A percentile compares a stretch with the other conserved stretches of the same genome.
phyloP scores from a whole-genome alignment of 441 rosid genomes.

The Gossypium gossypioides region DNA sequence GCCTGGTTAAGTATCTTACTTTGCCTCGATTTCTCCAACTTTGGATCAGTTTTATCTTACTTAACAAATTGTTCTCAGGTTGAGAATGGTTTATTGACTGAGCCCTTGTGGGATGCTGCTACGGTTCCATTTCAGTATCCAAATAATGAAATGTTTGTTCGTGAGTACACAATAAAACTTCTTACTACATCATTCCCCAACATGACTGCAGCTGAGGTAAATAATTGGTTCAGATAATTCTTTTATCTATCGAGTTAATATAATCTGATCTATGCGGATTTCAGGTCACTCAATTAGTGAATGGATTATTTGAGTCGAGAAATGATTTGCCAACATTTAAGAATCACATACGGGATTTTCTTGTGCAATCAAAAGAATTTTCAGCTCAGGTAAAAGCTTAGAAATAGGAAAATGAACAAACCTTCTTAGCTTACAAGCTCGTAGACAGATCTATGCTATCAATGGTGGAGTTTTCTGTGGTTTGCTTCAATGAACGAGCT shows the following conservation, averaged over 20 bases:
- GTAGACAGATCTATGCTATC: not conserved
- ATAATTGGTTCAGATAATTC: not conserved
- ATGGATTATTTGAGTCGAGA: constrained; percentile 71
- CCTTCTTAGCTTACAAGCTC: not conserved
- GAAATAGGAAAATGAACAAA: not conserved
- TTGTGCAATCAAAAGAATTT: constrained; percentile 73
- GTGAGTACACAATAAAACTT: constrained; percentile 83
- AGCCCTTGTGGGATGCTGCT: constrained; percentile 85
- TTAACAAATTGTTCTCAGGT: constrained; percentile 39
- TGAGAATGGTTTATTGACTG: constrained; percentile 68
- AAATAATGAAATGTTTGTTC: constrained; percentile 63
- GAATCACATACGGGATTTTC: constrained; percentile 83
- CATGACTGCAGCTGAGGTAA: constrained; percentile 83
- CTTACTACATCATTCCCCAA: constrained; percentile 92
- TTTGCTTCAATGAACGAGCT: not conserved
- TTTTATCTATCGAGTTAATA: constrained; percentile 4
- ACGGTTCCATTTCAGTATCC: constrained; percentile 62
- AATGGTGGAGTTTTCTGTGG: not conserved
- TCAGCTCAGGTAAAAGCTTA: constrained; percentile 59
- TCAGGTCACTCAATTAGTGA: constrained; percentile 86
- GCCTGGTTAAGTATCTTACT: constrained; percentile 44
- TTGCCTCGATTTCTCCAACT: not conserved
- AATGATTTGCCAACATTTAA: constrained; percentile 72
- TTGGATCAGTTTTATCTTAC: not conserved
- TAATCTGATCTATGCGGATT: constrained; percentile 16